A percentile compares a stretch with the other conserved stretches of the same genome.
Evolutionary conservation across 2,329 filamentous ascomycete species (phyloP).

Genomic region (Stagonosporopsis tanaceti): DNA sequence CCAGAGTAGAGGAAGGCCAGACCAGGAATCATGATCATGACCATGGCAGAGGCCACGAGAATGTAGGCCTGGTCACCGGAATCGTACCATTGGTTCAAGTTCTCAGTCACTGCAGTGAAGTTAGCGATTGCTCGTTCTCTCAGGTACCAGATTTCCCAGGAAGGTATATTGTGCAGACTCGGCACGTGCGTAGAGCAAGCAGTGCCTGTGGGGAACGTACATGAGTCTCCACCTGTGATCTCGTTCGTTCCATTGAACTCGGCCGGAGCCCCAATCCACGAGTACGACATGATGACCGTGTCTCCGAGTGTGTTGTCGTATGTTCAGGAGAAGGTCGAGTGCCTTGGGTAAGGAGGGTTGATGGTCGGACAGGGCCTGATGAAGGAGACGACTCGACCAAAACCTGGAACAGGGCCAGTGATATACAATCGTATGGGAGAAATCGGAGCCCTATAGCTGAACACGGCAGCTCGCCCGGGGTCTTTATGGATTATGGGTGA

Average conservation of each 20-base stretch:
- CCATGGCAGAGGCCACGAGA: constrained; percentile 87
- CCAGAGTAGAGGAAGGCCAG: constrained; percentile 98
- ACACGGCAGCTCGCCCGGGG: constrained; percentile 39
- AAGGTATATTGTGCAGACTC: constrained; percentile 4
- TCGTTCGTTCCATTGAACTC: constrained; percentile 63
- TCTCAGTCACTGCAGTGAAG: constrained; percentile 70
- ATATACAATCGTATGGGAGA: constrained; percentile 44
- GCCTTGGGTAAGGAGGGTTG: constrained; percentile 15
- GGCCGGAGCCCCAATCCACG: constrained; percentile 56
- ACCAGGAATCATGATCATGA: constrained; percentile 94
- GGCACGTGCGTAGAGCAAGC: constrained; percentile 32
- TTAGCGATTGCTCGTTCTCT: constrained; percentile 16
- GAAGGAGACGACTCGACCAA: constrained; percentile 18
- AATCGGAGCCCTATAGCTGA: constrained; percentile 43
- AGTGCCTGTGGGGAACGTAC: constrained; percentile 61
- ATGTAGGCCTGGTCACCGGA: constrained; percentile 95
- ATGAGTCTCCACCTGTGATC: constrained; percentile 76
- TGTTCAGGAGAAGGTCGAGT: constrained; percentile 15
- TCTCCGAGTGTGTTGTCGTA: constrained; percentile 21
- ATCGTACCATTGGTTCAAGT: constrained; percentile 95
- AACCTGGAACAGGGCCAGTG: constrained; percentile 36
- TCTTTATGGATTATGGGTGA: constrained; percentile 41
- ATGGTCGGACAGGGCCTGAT: constrained; percentile 25
- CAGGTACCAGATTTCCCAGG: not conserved
- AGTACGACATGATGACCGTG: constrained; percentile 56